A percentile compares a stretch with the other conserved stretches of the same genome.
These are phyloP conservation scores for Immersiporthe knoxdaviesiana DNA, from an alignment of 2,329 filamentous ascomycete genomes.

Conservation along the genomic window DNA sequence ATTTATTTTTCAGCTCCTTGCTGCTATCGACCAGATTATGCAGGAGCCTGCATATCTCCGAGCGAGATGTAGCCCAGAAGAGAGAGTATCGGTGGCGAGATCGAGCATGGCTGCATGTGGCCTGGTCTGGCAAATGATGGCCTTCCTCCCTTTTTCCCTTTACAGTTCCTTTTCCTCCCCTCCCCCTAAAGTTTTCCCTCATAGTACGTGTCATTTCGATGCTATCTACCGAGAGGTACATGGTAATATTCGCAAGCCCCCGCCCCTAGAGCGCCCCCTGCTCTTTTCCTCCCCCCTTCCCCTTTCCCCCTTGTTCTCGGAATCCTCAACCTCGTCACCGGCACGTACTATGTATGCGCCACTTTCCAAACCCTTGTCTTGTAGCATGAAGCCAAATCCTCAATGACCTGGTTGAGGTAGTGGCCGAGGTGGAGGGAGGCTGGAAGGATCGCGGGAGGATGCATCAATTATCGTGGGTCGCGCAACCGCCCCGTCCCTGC, in stretches of 20 bases:
- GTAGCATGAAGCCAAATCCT: background rate
- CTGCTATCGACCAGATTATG: constrained; percentile 5
- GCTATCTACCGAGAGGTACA: background rate
- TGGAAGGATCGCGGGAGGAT: constrained; percentile 10
- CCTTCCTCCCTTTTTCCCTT: background rate
- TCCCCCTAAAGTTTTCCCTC: background rate
- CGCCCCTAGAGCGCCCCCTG: too few species aligned
- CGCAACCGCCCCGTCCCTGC: background rate
- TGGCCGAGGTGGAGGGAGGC: background rate
- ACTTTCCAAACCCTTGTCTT: background rate
- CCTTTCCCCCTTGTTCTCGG: background rate
- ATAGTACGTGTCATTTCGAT: background rate
- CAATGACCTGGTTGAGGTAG: constrained; percentile 1
- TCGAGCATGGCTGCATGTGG: background rate
- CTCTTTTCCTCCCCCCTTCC: too few species aligned
- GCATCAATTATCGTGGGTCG: background rate
- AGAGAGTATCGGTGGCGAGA: background rate
- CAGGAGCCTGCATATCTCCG: constrained; percentile 9
- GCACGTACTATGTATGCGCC: background rate
- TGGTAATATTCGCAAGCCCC: background rate
- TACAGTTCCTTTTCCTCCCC: background rate
- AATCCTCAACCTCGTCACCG: background rate
- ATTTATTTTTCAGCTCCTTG: background rate
- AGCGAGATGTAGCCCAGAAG: constrained; percentile 1
- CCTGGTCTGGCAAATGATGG: constrained; percentile 3